A percentile compares a stretch with the other conserved stretches of the same genome.
Conservation (phyloP, 352 stramenopile genomes). For the Saprolegnia parasitica region DNA sequence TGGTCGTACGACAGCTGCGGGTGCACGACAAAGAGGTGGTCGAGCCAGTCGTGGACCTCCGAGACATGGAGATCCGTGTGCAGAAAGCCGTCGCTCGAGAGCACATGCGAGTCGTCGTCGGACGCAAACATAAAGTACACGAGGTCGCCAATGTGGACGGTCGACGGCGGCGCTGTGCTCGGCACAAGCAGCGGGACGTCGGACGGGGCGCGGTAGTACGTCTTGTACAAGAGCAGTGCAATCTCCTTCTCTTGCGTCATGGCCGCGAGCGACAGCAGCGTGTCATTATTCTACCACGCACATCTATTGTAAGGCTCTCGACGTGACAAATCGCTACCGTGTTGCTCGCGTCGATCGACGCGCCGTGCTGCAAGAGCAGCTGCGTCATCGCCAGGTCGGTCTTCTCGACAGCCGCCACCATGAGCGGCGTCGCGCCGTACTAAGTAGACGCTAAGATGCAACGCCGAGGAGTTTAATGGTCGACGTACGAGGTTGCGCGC, state of each 20-base stretch:
- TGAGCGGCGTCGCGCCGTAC: slow-evolving; percentile 6
- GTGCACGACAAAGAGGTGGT: slow-evolving; percentile 23
- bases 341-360: slow-evolving; percentile 7
- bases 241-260: slow-evolving; percentile 20
- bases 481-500: background rate
- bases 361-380: slow-evolving; percentile 1
- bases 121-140: slow-evolving; percentile 10
- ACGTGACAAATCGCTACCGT: background rate
- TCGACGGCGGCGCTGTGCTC: background rate
- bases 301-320: background rate
- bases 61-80: background rate
- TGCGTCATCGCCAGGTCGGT: slow-evolving; percentile 9
- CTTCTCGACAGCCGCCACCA: slow-evolving; percentile 2
- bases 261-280: slow-evolving; percentile 11
- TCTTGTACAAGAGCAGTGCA: slow-evolving; percentile 17
- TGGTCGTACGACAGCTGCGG: slow-evolving; percentile 27
- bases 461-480: background rate
- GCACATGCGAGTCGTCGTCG: slow-evolving; percentile 1
- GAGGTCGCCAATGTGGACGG: slow-evolving; percentile 19
- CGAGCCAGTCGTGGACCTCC: slow-evolving; percentile 16
- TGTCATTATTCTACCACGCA: slow-evolving; percentile 20
- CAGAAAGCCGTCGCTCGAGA: slow-evolving; percentile 20
- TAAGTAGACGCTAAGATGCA: background rate
- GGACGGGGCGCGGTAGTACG: background rate
- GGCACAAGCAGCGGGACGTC: background rate